Percentiles rank a stretch among this genome's conserved stretches.
Conservation (phyloP, 108 stramenopile species). For the Parietichytrium sp. region DNA sequence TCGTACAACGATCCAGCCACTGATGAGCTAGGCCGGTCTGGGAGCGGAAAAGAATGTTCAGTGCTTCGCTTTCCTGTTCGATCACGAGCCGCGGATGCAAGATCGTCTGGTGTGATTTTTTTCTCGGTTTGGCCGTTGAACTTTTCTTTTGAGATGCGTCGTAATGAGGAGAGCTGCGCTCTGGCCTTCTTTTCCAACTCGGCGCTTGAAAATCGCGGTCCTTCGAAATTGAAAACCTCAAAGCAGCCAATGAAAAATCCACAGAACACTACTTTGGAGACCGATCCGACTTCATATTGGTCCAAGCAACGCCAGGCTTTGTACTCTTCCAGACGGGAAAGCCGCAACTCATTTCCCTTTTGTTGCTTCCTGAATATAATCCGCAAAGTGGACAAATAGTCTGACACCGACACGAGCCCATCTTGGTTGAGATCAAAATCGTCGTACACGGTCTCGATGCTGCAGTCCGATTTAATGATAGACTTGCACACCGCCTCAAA, state of each 20-base stretch:
- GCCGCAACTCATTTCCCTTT: not conserved
- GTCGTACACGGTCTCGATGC: not conserved
- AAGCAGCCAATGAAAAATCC: not conserved
- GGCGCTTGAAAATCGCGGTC: too few relatives aligned
- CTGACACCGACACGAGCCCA: not conserved
- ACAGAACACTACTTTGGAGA: not conserved
- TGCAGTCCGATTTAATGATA: not conserved
- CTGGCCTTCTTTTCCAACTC: too few relatives aligned
- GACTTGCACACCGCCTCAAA: not conserved
- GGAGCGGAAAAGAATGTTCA: too few relatives aligned
- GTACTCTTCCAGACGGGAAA: not conserved
- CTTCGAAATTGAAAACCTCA: not conserved
- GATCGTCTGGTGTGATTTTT: too few relatives aligned
- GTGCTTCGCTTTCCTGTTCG: too few relatives aligned
- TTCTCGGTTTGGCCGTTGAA: too few relatives aligned
- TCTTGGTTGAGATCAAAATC: slow-evolving; percentile 8
- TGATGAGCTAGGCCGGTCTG: too few relatives aligned
- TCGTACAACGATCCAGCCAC: too few relatives aligned
- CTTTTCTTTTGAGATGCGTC: too few relatives aligned
- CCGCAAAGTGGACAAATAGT: slow-evolving; percentile 2
- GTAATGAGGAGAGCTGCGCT: too few relatives aligned
- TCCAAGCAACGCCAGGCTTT: slow-evolving; percentile 19
- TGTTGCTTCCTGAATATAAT: not conserved
- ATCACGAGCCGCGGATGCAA: too few relatives aligned
- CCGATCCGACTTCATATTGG: not conserved